phyloP scores from a whole-genome alignment of 352 stramenopile species.

The Phytopythium oedochilum region DNA sequence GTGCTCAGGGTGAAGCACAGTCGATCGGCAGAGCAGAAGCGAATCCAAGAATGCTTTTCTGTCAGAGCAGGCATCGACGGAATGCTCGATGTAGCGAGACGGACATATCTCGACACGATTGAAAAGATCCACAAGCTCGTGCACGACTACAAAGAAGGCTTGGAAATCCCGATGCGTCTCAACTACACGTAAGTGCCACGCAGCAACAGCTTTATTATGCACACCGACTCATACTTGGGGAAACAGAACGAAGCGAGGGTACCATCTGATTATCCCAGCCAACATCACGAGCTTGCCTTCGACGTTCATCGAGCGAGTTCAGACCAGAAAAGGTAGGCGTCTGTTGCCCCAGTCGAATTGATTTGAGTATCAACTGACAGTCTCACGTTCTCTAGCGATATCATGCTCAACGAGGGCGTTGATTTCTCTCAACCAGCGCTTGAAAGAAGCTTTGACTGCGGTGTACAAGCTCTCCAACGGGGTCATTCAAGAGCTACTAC shows the following conservation, averaged over 20 bases:
- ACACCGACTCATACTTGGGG: neutral
- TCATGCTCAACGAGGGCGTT: constrained; percentile 87
- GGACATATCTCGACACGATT: constrained; percentile 80
- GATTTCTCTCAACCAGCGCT: constrained; percentile 76
- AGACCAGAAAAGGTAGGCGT: constrained; percentile 48
- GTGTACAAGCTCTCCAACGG: constrained; percentile 88
- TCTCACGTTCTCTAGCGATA: constrained; percentile 37
- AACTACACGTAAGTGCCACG: constrained; percentile 64
- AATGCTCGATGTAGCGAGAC: constrained; percentile 79
- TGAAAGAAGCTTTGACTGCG: constrained; percentile 77
- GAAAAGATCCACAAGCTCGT: constrained; percentile 78
- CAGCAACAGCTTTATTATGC: neutral
- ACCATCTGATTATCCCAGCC: constrained; percentile 61
- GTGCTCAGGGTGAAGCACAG: constrained; percentile 51
- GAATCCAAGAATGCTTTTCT: constrained; percentile 85
- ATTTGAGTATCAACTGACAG: neutral
- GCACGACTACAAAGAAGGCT: constrained; percentile 68
- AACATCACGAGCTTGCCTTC: constrained; percentile 51
- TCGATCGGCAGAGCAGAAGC: constrained; percentile 66
- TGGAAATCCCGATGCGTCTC: constrained; percentile 58
- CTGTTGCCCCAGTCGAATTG: neutral
- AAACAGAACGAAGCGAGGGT: constrained; percentile 50
- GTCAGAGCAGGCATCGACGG: constrained; percentile 75
- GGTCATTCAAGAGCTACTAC: constrained; percentile 78
- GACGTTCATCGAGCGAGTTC: constrained; percentile 61